These are phyloP conservation scores for Mucor racemosus DNA, from an alignment of 371 early-diverging fungal species.

Conservation along the genomic window DNA sequence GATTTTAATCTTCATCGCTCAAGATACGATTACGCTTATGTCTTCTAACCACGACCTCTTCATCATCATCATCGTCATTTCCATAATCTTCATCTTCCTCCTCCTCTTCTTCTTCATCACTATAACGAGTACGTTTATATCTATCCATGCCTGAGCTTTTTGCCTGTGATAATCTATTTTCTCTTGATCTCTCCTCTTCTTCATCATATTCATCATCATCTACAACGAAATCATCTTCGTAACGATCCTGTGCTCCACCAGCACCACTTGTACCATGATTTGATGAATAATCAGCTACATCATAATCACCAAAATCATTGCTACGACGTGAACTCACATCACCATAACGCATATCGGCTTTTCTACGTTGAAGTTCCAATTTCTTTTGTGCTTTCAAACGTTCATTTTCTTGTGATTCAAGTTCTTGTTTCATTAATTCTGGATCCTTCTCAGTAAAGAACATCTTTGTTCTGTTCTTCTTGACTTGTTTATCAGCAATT, in stretches of 20 bases:
- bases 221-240: slow-evolving; percentile 53
- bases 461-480: slow-evolving; percentile 68
- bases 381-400: slow-evolving; percentile 51
- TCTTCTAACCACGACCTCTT: slow-evolving; percentile 34
- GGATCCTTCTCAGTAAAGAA: slow-evolving; percentile 68
- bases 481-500: slow-evolving; percentile 70
- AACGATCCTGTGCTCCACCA: slow-evolving; percentile 33
- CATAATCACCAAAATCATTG: slow-evolving; percentile 31
- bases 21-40: slow-evolving; percentile 34
- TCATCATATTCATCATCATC: slow-evolving; percentile 49
- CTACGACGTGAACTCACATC: slow-evolving; percentile 21
- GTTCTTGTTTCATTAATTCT: slow-evolving; percentile 46
- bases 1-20: slow-evolving; percentile 33
- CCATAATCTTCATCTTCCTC: slow-evolving; percentile 36
- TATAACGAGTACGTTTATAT: slow-evolving; percentile 28
- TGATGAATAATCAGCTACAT: slow-evolving; percentile 22
- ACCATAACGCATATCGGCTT: slow-evolving; percentile 36
- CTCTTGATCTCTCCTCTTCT: slow-evolving; percentile 43
- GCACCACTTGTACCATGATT: slow-evolving; percentile 2
- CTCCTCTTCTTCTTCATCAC: slow-evolving; percentile 38
- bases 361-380: slow-evolving; percentile 45
- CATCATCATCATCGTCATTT: slow-evolving; percentile 44
- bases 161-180: slow-evolving; percentile 33
- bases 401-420: slow-evolving; percentile 48
- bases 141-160: slow-evolving; percentile 37